These are phyloP conservation scores for Didymosphaeria variabile DNA, from an alignment of 2,329 filamentous ascomycete species.

Conservation along the genomic window DNA sequence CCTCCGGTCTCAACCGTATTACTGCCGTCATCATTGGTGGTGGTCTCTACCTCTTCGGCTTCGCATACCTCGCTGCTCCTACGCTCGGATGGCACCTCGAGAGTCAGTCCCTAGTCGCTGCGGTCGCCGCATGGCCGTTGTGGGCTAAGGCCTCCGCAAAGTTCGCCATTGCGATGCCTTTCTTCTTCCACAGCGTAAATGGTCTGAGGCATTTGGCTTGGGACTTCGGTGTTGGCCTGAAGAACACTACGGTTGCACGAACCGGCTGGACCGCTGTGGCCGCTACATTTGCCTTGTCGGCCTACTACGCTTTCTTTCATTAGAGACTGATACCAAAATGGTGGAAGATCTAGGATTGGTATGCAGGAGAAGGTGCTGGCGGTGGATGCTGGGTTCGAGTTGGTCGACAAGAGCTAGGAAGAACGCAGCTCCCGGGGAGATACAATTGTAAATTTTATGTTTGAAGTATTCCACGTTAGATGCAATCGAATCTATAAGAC, in stretches of 20 bases:
- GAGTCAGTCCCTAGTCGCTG: constrained; percentile 68
- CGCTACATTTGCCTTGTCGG: constrained; percentile 56
- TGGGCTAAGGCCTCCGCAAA: constrained; percentile 68
- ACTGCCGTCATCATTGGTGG: constrained; percentile 79
- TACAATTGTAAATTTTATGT: constrained; percentile 18
- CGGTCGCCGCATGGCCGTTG: constrained; percentile 69
- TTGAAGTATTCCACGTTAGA: constrained; percentile 4
- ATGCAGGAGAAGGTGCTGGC: neutral
- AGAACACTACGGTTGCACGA: constrained; percentile 70
- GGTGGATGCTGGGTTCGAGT: neutral
- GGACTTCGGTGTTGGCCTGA: constrained; percentile 71
- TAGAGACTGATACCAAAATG: constrained; percentile 20
- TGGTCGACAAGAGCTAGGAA: neutral
- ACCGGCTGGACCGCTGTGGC: constrained; percentile 72
- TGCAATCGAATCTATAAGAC: constrained; percentile 9
- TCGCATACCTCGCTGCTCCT: constrained; percentile 82
- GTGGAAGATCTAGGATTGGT: neutral
- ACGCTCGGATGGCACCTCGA: constrained; percentile 76
- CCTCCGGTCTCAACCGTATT: constrained; percentile 80
- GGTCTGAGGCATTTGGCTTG: constrained; percentile 76
- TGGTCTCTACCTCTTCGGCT: constrained; percentile 79
- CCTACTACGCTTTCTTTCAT: constrained; percentile 44
- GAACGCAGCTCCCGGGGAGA: neutral
- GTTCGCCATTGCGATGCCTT: constrained; percentile 67
- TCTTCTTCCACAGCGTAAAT: constrained; percentile 74